A percentile compares a stretch with the other conserved stretches of the same genome.
Conservation (phyloP, 805 yeast species). For the Candida tammaniensis region DNA sequence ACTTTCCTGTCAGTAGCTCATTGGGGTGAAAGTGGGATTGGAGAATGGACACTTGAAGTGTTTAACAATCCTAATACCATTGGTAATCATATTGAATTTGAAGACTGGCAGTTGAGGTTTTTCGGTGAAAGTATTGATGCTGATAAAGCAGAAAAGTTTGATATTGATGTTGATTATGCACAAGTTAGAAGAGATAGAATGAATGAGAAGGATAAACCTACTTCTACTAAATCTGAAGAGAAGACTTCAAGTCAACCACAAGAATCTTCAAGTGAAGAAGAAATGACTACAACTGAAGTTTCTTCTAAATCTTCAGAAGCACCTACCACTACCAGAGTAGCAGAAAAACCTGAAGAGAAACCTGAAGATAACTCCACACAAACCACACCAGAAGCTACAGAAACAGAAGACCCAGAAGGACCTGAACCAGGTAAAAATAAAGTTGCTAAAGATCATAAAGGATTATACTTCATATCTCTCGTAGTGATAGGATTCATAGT, state of each 20-base stretch:
- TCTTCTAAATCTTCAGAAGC: not conserved
- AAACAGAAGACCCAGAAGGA: conserved; percentile 18
- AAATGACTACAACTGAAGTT: conserved; percentile 3
- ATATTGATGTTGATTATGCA: conserved; percentile 48
- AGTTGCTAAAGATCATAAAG: conserved; percentile 43
- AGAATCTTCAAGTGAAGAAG: not conserved
- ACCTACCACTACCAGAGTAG: conserved; percentile 1
- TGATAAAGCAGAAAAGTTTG: conserved; percentile 55
- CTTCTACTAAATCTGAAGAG: conserved; percentile 1
- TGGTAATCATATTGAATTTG: conserved; percentile 36
- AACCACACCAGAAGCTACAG: conserved; percentile 4
- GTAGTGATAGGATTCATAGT: conserved; percentile 56
- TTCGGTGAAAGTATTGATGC: conserved; percentile 80
- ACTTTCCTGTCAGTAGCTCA: conserved; percentile 97
- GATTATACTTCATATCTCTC: conserved; percentile 59
- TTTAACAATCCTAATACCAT: conserved; percentile 35
- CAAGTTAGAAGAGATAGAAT: conserved; percentile 29
- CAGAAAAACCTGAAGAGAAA: conserved; percentile 6
- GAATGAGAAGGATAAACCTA: not conserved
- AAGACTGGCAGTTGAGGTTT: conserved; percentile 72
- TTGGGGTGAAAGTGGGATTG: conserved; percentile 84
- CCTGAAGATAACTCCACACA: too few species aligned
- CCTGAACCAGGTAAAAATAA: conserved; percentile 37
- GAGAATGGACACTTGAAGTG: conserved; percentile 79
- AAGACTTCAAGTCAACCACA: not conserved